Evolutionary conservation across 2,329 filamentous ascomycete species (phyloP).

Genomic region (Tolypocladium nubicola): DNA sequence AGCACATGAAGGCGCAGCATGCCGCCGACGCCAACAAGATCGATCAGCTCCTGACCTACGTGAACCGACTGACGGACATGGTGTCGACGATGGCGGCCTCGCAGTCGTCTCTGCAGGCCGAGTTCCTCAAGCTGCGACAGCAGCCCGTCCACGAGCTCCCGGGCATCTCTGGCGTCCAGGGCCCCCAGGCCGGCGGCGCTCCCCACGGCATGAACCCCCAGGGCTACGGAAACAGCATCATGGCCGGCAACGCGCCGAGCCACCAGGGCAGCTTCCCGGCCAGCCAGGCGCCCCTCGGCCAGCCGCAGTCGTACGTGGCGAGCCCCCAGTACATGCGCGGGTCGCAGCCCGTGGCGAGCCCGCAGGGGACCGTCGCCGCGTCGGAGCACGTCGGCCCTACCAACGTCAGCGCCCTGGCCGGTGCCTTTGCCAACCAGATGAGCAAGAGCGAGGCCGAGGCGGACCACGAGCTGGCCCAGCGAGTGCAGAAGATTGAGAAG

Average conservation of each 20-base stretch:
- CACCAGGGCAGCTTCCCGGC: conserved; percentile 21
- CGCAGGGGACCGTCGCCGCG: conserved; percentile 15
- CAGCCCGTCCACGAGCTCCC: conserved; percentile 34
- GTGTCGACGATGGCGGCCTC: conserved; percentile 58
- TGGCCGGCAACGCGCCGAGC: conserved; percentile 13
- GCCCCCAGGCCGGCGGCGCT: conserved; percentile 10
- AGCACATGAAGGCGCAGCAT: conserved; percentile 39
- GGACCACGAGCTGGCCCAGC: conserved; percentile 41
- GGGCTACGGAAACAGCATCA: conserved; percentile 16
- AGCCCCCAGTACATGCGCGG: conserved; percentile 26
- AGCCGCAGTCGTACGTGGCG: conserved; percentile 20
- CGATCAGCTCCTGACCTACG: conserved; percentile 57
- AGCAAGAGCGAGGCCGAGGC: conserved; percentile 22
- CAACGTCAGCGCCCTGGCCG: conserved; percentile 22
- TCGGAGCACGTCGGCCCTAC: conserved; percentile 23
- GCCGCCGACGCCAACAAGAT: conserved; percentile 52
- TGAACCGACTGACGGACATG: conserved; percentile 56
- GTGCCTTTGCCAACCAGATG: conserved; percentile 24
- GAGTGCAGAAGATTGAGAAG: conserved; percentile 48
- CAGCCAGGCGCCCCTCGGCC: conserved; percentile 19
- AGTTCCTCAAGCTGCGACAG: conserved; percentile 47
- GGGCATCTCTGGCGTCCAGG: conserved; percentile 13
- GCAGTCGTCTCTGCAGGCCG: conserved; percentile 59
- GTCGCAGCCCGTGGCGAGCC: conserved; percentile 19
- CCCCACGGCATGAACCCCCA: conserved; percentile 14